Conservation (phyloP, 768 basidiomycete species). For the Naematelia encephala region DNA sequence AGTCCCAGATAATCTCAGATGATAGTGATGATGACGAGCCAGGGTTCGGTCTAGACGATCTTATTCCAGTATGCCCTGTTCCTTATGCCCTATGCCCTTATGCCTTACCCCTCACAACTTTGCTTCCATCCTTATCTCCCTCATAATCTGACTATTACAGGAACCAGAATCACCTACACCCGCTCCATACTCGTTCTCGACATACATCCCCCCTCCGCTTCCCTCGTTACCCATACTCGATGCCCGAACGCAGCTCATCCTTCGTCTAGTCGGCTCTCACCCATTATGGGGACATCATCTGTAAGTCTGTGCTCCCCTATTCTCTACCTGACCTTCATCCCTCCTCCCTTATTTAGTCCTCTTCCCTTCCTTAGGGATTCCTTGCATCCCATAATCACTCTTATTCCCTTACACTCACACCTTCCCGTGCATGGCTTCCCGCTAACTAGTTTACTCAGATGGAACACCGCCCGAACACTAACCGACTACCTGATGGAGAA, state of each 20-base stretch:
- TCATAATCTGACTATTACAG: constrained; percentile 13
- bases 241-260: constrained; percentile 19
- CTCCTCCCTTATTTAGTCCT: too few relatives aligned
- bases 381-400: too few relatives aligned
- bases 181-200: constrained; percentile 42
- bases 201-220: constrained; percentile 26
- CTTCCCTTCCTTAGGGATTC: too few relatives aligned
- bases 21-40: constrained; percentile 33
- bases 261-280: constrained; percentile 44
- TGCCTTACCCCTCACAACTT: not conserved
- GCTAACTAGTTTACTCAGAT: constrained; percentile 22
- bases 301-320: constrained; percentile 13
- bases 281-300: constrained; percentile 50
- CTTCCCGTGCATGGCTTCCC: not conserved
- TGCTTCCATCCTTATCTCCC: too few relatives aligned
- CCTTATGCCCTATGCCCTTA: not conserved
- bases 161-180: constrained; percentile 44
- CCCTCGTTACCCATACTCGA: constrained; percentile 15
- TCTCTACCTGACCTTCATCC: not conserved
- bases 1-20: not conserved
- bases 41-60: constrained; percentile 35
- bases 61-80: constrained; percentile 34
- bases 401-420: too few relatives aligned
- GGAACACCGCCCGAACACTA: constrained; percentile 36
- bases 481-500: constrained; percentile 40